Evolutionary conservation across 202 grass and related monocot genomes (phyloP), one percentile per base, ranked within the genome.

Genomic region (Zizania palustris): DNA sequence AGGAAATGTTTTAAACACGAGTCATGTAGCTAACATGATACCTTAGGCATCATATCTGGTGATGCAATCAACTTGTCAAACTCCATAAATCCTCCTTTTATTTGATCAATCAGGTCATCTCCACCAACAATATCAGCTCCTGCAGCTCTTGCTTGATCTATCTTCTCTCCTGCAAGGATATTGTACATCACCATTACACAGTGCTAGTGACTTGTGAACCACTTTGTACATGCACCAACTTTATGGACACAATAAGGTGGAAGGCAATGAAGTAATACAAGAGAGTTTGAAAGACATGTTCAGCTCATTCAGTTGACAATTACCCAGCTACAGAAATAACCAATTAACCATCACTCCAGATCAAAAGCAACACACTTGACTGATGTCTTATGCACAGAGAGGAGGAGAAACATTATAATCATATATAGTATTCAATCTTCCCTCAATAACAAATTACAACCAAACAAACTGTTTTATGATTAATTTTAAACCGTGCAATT

Each of bases 1-100:
- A 55, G 22, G 43, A 55, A 28, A 73, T 46, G 18, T 38, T 56
- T 69, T 77, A 65, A 74, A 28, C 35, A 60, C 77, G 65, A 77
- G 11, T 60, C 48, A 59, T 9, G 63, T 40, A 82, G 40, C 40
- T 71, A 77, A 66, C 77, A 22, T 48, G 49, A 57, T 72, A 93
- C 92, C 96, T 99, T 99, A 59, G 96, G 96, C 96, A 99, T 99
- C 92, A 99, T 99, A 88, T 96, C 96, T 78, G 96, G 92, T 74
- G 92, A 85, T 49, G 96, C 90, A 86, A 99, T 99, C 85, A 99
- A 93, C 80, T 96, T 99, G 79, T 91, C 96, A 40, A 99, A 99
- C 14, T 91, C 90, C 92, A 99, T 99, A 60, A 96, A 99, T 58
- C 96, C 92, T 73, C 92, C 89, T 82, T 96, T 99, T 85, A 99